These are phyloP conservation scores for Glycine latifolia DNA, from an alignment of 306 rosid species.

Conservation along the genomic window DNA sequence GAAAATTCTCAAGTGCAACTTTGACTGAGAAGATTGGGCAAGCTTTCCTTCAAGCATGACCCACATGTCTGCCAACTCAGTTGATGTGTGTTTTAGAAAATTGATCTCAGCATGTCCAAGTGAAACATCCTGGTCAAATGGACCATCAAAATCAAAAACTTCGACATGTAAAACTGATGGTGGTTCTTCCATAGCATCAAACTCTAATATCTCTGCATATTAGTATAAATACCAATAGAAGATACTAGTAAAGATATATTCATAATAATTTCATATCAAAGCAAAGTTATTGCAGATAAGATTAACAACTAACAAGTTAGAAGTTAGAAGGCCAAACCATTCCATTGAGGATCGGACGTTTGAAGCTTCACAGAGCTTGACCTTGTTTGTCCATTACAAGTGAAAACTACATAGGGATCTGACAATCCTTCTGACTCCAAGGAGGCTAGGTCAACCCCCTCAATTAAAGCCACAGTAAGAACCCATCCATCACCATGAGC, in stretches of 20 bases:
- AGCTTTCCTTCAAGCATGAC: constrained; percentile 86
- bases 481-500: constrained; percentile 92
- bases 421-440: constrained; percentile 66
- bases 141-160: constrained; percentile 90
- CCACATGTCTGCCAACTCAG: constrained; percentile 89
- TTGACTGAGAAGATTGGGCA: constrained; percentile 84
- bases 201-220: constrained; percentile 86
- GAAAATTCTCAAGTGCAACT: constrained; percentile 87
- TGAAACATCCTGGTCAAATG: constrained; percentile 81
- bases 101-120: constrained; percentile 92
- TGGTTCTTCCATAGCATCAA: constrained; percentile 96
- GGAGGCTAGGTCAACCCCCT: constrained; percentile 74
- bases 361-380: constrained; percentile 94
- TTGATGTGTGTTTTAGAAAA: constrained; percentile 77
- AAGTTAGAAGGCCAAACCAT: constrained; percentile 61
- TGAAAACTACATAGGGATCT: constrained; percentile 85
- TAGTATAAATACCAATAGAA: constrained; percentile 8
- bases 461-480: constrained; percentile 81
- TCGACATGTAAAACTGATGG: constrained; percentile 86
- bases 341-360: constrained; percentile 84
- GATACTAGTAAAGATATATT: constrained; percentile 20
- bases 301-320: no score
- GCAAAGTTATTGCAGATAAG: not conserved
- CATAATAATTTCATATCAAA: constrained; percentile 7
- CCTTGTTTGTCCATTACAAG: constrained; percentile 87